Conservation (phyloP, 306 rosid genomes). For the Elaeagnus macrophylla region DNA sequence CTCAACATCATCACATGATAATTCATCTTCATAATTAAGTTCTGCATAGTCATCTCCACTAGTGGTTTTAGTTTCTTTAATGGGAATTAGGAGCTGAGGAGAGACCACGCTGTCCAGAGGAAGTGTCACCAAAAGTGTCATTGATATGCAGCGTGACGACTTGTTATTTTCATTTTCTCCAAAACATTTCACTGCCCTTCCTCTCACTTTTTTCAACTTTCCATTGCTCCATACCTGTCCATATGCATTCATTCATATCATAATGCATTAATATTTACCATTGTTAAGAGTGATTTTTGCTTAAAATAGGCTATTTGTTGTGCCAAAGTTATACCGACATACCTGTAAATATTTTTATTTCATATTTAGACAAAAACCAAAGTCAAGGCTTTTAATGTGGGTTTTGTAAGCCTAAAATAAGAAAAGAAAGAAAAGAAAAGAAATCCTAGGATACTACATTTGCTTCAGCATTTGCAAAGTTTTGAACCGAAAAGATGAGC, state of each 20-base stretch:
- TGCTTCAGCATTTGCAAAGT: too few species aligned
- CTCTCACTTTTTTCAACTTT: constrained; percentile 72
- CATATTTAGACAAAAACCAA: too few species aligned
- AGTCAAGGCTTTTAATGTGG: too few species aligned
- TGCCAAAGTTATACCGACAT: too few species aligned
- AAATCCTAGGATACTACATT: too few species aligned
- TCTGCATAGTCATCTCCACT: background rate
- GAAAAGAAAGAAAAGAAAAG: too few species aligned
- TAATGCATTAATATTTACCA: background rate
- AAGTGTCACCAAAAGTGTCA: constrained; percentile 65
- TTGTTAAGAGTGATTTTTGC: background rate
- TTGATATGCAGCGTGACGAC: constrained; percentile 31
- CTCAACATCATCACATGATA: constrained; percentile 2
- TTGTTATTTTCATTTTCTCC: constrained; percentile 23
- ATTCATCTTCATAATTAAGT: background rate
- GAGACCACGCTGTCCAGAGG: constrained; percentile 46
- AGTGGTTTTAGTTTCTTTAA: background rate
- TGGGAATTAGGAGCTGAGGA: constrained; percentile 32
- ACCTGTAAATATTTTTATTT: too few species aligned
- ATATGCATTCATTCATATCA: background rate
- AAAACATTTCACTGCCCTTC: constrained; percentile 31
- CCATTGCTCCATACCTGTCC: constrained; percentile 89
- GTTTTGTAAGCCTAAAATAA: too few species aligned
- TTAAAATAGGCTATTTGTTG: background rate
- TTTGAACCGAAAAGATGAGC: too few species aligned